These are phyloP conservation scores for Ophiostoma sp. DNA, from an alignment of 2,329 filamentous ascomycete genomes.

Conservation along the genomic window DNA sequence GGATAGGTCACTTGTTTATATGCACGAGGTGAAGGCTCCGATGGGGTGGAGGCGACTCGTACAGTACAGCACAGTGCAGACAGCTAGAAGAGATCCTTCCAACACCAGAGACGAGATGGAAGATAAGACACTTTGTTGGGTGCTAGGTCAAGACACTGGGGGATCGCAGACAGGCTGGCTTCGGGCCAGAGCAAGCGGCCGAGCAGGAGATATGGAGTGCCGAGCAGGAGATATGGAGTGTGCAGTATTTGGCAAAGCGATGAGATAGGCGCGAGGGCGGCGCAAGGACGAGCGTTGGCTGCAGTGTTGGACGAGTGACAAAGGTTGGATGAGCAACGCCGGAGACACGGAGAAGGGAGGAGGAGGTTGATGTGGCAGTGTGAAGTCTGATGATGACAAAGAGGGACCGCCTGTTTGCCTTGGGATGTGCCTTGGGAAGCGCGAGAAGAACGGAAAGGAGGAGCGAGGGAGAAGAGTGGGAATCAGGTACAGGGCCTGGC, in stretches of 20 bases:
- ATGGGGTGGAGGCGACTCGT: background rate
- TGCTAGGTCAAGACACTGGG: no score
- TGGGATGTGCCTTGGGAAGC: background rate
- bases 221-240: background rate
- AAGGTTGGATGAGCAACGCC: background rate
- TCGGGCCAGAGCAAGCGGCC: background rate
- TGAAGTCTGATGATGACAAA: background rate
- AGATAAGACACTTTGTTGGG: no score
- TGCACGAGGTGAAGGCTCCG: background rate
- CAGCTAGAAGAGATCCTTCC: no score
- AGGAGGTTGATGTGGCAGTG: background rate
- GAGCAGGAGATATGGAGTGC: background rate
- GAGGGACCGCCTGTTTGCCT: background rate
- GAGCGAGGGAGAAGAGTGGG: background rate
- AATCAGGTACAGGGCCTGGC: background rate
- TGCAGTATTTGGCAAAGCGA: background rate
- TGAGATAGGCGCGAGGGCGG: background rate
- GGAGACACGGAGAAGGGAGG: no score
- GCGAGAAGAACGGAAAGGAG: background rate
- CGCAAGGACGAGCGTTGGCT: background rate
- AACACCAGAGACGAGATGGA: no score
- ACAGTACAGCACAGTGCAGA: background rate
- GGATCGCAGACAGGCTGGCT: no score
- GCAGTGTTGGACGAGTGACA: background rate
- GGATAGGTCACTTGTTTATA: background rate